Evolutionary conservation across 2,329 filamentous ascomycete genomes (phyloP), one percentile per base, ranked within the genome.

Genomic region (Talaromyces albobiverticillius): DNA sequence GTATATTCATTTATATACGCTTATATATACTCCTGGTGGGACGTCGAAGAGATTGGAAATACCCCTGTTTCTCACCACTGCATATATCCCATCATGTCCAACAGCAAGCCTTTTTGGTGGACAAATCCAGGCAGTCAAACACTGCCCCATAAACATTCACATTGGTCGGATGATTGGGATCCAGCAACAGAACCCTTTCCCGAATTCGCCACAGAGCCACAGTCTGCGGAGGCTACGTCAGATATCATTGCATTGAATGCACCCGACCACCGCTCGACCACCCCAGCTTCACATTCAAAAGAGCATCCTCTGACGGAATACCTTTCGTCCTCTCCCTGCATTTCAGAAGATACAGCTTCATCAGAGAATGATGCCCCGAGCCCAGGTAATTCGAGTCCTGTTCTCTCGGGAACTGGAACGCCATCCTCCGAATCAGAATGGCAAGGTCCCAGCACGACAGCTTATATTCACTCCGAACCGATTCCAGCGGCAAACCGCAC

Each of bases 401-500:
- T 32, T 18, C 20, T 26, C 13, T 55, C 48, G 22, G 42, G 41
- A 26, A 55, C 26, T 34, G 42, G 22, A 25, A 41, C 43, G 13
- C 41, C 40, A 9, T 46, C 53, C 18, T 51, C 31, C 3, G 48
- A 55, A 25, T 32, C 53, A 16, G 48, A 51, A 29, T 51, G 53
- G 53, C 47, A 49, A 47, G 34, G 23, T 20, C n/a, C 40, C 26
- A 14, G 38, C 5, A 16, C 26, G 6, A 10, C 25, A 4, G 16
- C 13, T 23, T 29, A 45, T 22, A 16, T 40, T 11, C 10, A 5
- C 11, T 38, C 22, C 14, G 29, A 52, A 34, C 48, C n/a, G 22
- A 53, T 58, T 18, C 59, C 66, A 54, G 47, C 67, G 42, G 62
- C 67, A 46, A 74, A 71, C 51, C 51, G 62, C 29, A 53, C 76